Evolutionary conservation across 1,284 basidiomycete species (phyloP), one percentile per base, ranked within the genome.

Genomic region (Thelephora terrestris): DNA sequence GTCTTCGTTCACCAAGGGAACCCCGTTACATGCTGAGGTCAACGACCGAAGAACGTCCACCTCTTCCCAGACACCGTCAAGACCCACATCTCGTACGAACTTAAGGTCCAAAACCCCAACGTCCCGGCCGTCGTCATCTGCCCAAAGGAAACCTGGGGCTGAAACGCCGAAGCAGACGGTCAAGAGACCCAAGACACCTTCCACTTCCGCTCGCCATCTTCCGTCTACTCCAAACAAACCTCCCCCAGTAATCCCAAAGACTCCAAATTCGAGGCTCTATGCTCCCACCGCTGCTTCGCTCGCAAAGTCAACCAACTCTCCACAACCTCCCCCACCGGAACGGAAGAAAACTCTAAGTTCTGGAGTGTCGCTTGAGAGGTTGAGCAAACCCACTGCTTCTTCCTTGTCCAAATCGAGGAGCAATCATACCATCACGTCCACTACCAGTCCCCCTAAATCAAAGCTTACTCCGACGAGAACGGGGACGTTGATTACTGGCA

Each of bases 211-310:
- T 7, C 25, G 37, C 37, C 37, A 39, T 16, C 7, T 39, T 42
- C 20, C 39, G 21, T 14, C 23, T 3, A 21, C 39, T 42, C 20
- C 17, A 18, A 42, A 10, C n/a, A 42, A 42, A 42, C 23, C 38
- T n/a, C 39, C 39, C 21, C 17, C 39, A 42, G 25, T 21, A 42
- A 42, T 42, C 39, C 39, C 39, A 12, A 42, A 7, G 39, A 42
- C 39, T 14, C 39, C 39, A 4, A 25, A 57, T 18, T 57, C 61
- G 1, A 79, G 81, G 12, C 61, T 88, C 12, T 86, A 81, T 57
- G 83, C 85, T 12, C 85, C 85, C 1, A 88, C 85, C 0, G 85
- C 84, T 2, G 82, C 85, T 4, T 86, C 85, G 7, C 73, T 87
- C 9, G 85, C 85, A 0, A 73, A 71, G 40, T 71, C 80, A 38